phyloP scores from a whole-genome alignment of 345 rosid genomes.

The Brassica juncea region DNA sequence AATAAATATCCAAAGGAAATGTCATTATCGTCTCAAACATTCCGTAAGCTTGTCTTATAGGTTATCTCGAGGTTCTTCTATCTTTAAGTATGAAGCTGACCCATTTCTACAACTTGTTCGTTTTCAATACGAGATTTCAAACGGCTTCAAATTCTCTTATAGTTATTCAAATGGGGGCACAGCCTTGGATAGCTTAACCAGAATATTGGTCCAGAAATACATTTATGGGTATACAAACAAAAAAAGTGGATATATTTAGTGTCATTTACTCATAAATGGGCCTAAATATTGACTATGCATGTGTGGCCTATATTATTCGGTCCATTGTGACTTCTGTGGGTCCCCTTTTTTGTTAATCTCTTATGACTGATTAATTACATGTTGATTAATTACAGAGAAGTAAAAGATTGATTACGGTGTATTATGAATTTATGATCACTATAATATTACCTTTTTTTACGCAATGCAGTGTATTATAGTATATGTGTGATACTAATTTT shows the following conservation, averaged over 20 bases:
- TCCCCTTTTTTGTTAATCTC: not conserved
- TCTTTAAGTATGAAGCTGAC: conserved; percentile 19
- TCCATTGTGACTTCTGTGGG: not conserved
- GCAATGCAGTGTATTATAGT: too few relatives aligned
- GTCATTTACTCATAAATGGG: conserved; percentile 33
- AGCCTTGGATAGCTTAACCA: not conserved
- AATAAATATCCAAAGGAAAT: not conserved
- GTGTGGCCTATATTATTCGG: conserved; percentile 12
- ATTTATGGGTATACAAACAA: conserved; percentile 14
- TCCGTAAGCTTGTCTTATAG: conserved; percentile 9
- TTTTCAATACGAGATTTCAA: conserved; percentile 12
- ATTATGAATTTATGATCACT: not conserved
- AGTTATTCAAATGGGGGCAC: not conserved
- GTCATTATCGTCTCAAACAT: conserved; percentile 29
- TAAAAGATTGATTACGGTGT: not conserved
- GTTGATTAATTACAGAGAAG: not conserved
- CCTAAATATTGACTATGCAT: conserved; percentile 24
- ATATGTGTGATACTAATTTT: not conserved
- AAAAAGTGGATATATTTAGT: not conserved
- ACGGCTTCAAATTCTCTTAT: not conserved
- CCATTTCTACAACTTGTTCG: conserved; percentile 19
- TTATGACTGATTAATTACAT: not conserved
- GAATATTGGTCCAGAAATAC: conserved; percentile 27
- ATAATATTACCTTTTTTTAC: too few relatives aligned
- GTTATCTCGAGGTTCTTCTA: not conserved